Evolutionary conservation across 2,329 filamentous ascomycete species (phyloP).

Genomic region (Phaeophleospora eucalypticola): DNA sequence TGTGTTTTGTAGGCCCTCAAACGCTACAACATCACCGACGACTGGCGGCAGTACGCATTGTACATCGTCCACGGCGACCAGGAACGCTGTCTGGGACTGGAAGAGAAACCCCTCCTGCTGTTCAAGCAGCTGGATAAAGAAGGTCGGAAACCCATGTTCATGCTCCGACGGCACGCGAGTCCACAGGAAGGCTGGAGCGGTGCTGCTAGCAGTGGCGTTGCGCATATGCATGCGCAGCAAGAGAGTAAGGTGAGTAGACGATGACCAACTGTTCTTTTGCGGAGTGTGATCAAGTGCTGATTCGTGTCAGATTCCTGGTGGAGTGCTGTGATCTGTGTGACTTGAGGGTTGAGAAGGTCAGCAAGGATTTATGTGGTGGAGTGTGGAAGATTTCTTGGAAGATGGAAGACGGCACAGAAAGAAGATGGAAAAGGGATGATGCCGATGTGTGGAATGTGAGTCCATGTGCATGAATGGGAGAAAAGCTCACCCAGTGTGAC

Average conservation of each 20-base stretch:
- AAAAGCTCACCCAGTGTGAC: too few species aligned
- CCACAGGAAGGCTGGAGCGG: conserved; percentile 39
- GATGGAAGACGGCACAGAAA: too few species aligned
- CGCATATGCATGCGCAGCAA: not conserved
- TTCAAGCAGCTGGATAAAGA: conserved; percentile 98
- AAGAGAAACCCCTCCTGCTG: conserved; percentile 89
- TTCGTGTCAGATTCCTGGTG: not conserved
- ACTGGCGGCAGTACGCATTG: conserved; percentile 94
- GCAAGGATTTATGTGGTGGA: too few species aligned
- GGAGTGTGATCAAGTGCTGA: too few species aligned
- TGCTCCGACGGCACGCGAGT: conserved; percentile 68
- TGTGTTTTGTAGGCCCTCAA: conserved; percentile 62
- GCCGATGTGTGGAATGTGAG: too few species aligned
- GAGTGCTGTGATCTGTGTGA: not conserved
- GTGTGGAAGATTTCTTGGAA: too few species aligned
- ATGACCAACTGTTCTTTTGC: too few species aligned
- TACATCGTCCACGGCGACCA: conserved; percentile 99
- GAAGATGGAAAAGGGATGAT: too few species aligned
- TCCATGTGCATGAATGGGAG: too few species aligned
- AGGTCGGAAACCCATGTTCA: conserved; percentile 98
- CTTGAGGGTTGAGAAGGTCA: too few species aligned
- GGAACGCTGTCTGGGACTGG: conserved; percentile 83
- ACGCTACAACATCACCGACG: conserved; percentile 97
- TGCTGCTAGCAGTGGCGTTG: conserved; percentile 3
- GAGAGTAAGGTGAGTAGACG: conserved; percentile 19